phyloP scores from a whole-genome alignment of 805 yeast species.

The Tetrapisispora fleetii region DNA sequence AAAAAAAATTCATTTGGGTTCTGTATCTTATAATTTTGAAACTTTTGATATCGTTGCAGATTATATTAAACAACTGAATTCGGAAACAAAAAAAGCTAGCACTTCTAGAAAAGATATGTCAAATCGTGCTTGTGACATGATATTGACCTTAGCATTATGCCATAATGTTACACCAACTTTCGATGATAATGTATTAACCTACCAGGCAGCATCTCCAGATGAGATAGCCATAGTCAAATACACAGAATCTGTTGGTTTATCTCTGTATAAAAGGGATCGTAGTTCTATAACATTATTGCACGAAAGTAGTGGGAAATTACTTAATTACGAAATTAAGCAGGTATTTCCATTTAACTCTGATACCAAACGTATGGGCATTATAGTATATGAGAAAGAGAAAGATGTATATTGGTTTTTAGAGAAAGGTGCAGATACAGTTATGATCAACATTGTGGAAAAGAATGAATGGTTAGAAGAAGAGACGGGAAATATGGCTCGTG shows the following conservation, averaged over 20 bases:
- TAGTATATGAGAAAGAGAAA: conserved; percentile 51
- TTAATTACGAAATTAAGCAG: conserved; percentile 61
- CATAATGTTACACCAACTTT: conserved; percentile 94
- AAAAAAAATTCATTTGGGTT: conserved; percentile 85
- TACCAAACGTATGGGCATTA: conserved; percentile 91
- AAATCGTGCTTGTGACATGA: conserved; percentile 66
- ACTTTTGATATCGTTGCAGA: conserved; percentile 81
- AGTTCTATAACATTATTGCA: conserved; percentile 60
- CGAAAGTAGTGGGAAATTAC: conserved; percentile 39
- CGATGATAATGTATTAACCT: conserved; percentile 64
- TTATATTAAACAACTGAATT: conserved; percentile 38
- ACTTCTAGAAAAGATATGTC: conserved; percentile 59
- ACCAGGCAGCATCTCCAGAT: conserved; percentile 98
- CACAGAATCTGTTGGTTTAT: conserved; percentile 77
- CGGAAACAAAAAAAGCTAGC: conserved; percentile 12
- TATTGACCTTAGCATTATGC: conserved; percentile 80
- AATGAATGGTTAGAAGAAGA: conserved; percentile 98
- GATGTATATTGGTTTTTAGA: conserved; percentile 77
- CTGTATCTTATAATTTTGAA: conserved; percentile 86
- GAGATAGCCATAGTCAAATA: conserved; percentile 94
- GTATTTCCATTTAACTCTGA: conserved; percentile 94
- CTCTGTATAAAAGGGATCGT: conserved; percentile 75
- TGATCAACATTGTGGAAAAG: conserved; percentile 69
- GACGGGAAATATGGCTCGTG: conserved; percentile 95
- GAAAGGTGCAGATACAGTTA: conserved; percentile 96